These are phyloP conservation scores for Exophiala viscosa DNA, from an alignment of 2,329 filamentous ascomycete genomes.

Conservation along the genomic window DNA sequence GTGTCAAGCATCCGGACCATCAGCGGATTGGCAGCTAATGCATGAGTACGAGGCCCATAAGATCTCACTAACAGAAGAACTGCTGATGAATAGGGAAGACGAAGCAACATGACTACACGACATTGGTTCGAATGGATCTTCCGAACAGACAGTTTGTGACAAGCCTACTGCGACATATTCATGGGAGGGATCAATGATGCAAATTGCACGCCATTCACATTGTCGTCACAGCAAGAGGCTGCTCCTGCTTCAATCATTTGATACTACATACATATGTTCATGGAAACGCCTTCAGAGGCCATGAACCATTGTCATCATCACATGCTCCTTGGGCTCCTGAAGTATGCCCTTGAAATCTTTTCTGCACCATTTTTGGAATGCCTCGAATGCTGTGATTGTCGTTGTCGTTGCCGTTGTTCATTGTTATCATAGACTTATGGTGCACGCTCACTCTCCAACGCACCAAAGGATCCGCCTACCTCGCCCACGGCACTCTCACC, in stretches of 20 bases:
- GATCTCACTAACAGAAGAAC: too few species aligned
- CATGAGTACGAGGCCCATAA: too few species aligned
- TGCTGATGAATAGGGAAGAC: too few species aligned
- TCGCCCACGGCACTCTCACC: conserved; percentile 22
- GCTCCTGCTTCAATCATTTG: not conserved
- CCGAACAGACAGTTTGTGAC: not conserved
- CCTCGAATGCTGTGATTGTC: too few species aligned
- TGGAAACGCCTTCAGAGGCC: not conserved
- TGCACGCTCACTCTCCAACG: conserved; percentile 19
- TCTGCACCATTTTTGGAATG: not conserved
- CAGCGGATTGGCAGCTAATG: too few species aligned
- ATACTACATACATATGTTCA: not conserved
- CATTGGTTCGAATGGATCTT: too few species aligned
- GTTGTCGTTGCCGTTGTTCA: too few species aligned
- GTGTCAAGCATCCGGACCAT: too few species aligned
- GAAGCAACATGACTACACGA: too few species aligned
- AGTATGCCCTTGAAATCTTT: not conserved
- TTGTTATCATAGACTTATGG: not conserved
- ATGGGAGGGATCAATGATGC: too few species aligned
- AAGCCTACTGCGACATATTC: too few species aligned
- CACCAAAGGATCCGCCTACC: conserved; percentile 14
- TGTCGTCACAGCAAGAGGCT: conserved; percentile 3
- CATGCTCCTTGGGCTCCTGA: not conserved
- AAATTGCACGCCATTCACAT: too few species aligned
- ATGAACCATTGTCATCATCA: not conserved